These are phyloP conservation scores for Prorocentrum cordatum DNA, from an alignment of 169 alveolate genomes.

Conservation along the genomic window DNA sequence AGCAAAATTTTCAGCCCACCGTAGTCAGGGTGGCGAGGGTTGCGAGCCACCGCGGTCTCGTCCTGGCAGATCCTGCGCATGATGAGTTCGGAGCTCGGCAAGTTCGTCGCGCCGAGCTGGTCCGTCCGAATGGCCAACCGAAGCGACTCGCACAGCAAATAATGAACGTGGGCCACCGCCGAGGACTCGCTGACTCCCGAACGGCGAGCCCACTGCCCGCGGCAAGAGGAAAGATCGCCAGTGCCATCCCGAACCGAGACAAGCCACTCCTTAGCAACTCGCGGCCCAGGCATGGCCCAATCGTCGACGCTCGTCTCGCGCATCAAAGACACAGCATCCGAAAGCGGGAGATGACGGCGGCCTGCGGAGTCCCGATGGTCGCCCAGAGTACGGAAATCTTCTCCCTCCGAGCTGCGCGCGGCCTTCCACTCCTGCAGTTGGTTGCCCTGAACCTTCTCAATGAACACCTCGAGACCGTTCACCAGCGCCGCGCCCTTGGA, in stretches of 20 bases:
- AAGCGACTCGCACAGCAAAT: neutral
- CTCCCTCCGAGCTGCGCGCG: neutral
- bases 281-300: neutral
- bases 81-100: neutral
- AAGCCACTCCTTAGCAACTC: neutral
- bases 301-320: neutral
- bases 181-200: neutral
- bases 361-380: neutral
- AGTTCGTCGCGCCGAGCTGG: neutral
- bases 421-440: neutral
- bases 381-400: neutral
- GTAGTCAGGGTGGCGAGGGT: no score
- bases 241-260: neutral
- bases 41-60: neutral
- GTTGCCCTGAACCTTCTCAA: neutral
- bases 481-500: neutral
- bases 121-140: neutral
- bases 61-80: neutral
- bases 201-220: neutral
- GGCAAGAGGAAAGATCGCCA: neutral
- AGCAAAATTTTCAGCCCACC: no score
- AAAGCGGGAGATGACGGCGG: neutral
- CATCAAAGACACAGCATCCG: neutral
- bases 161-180: neutral
- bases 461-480: neutral